Conservation (phyloP, 805 yeast genomes). For the Kazachstania bromeliacearum region DNA sequence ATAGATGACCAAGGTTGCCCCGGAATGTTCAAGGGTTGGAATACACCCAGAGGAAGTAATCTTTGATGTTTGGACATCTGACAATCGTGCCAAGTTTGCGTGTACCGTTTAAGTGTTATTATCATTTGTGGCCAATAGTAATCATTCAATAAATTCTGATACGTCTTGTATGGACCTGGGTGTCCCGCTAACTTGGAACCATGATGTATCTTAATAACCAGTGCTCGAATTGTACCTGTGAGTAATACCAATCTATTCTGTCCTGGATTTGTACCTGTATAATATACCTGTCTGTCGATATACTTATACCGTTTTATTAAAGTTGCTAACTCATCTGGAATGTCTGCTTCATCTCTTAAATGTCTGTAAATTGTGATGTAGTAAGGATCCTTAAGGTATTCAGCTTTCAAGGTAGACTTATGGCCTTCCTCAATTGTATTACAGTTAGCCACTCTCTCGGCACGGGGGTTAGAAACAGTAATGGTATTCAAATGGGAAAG, state of each 20-base stretch:
- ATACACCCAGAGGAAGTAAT: slow-evolving; percentile 1
- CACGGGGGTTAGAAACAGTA: too few species aligned
- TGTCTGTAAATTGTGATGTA: not conserved
- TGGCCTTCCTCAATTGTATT: not conserved
- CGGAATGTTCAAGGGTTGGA: not conserved
- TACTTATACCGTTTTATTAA: not conserved
- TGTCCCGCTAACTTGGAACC: slow-evolving; percentile 2
- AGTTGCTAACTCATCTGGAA: not conserved
- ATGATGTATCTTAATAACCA: slow-evolving; percentile 1
- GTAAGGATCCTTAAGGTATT: not conserved
- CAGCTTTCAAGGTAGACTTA: not conserved
- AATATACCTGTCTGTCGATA: not conserved
- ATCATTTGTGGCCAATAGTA: slow-evolving; percentile 3
- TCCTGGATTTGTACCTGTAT: not conserved
- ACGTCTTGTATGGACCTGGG: slow-evolving; percentile 1
- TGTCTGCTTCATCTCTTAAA: not conserved
- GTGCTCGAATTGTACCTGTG: not conserved
- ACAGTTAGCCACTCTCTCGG: not conserved
- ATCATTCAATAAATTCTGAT: not conserved
- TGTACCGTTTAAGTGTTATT: not conserved
- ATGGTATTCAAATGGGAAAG: not conserved
- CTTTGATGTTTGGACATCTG: not conserved
- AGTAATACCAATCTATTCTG: not conserved
- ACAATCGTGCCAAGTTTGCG: not conserved
- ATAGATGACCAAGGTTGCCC: slow-evolving; percentile 2